Evolutionary conservation across 2,329 filamentous ascomycete species (phyloP), one percentile per base, ranked within the genome.

Genomic region (Dactylellina drechsleri): DNA sequence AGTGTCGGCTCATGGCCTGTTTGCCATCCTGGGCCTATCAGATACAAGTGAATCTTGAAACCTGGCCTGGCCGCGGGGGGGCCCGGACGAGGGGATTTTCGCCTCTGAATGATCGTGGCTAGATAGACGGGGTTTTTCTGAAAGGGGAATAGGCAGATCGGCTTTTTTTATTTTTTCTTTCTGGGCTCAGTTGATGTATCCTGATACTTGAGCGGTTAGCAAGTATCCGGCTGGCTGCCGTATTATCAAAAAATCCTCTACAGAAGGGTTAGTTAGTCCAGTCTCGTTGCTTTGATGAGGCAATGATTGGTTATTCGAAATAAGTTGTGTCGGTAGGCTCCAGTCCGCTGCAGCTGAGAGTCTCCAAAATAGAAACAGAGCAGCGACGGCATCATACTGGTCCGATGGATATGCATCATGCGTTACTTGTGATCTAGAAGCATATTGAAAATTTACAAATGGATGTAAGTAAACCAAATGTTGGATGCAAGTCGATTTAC

Each of bases 81-180:
- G 7, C 43, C 36, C 18, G 36, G 41, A 41, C 43, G 57, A 66
- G 23, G 64, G 57, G 26, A 41, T 57, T 67, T 67, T 75, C 70
- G 70, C 70, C 62, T 74, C 64, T 74, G 62, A 40, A 47, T 68
- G 58, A 75, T 68, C 64, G 71, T 75, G 71, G 71, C 36, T 64
- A 57, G 71, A 75, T 68, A 75, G 64, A 54, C 71, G 54, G 47
- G 49, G 43, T 67, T 61, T 49, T 59, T 23, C 53, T 52, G 28
- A 50, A 47, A 61, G 57, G 62, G 62, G 56, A 70, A 61, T 54
- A 58, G 15, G 56, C 68, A 47, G 68, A 60, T 58, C 50, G 61
- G 58, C 60, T 47, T 54, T 45, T 66, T 36, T 7, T 36, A 2
- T 36, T 36, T 7, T 36, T 36, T 23, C 23, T 23, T 36, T 36